Conservation (phyloP, 2,329 filamentous ascomycete genomes). For the Trichophyton benhamiae region DNA sequence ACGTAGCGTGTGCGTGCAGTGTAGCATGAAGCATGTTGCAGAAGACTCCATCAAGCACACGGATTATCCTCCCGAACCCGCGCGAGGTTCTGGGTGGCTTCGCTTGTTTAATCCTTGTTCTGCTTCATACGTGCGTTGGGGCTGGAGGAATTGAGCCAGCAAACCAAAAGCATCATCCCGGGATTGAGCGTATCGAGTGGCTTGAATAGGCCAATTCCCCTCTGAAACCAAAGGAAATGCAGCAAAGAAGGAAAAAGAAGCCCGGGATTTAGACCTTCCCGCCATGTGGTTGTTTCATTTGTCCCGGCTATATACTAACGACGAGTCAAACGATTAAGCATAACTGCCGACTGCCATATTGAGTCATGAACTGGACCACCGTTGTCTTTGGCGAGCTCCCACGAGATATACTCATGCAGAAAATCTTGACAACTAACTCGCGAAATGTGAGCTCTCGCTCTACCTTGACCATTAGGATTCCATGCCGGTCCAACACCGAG, state of each 20-base stretch:
- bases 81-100: background rate
- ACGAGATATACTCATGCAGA: background rate
- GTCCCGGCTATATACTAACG: background rate
- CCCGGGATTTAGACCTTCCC: background rate
- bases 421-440: background rate
- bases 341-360: background rate
- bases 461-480: background rate
- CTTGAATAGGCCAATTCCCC: background rate
- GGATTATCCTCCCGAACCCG: background rate
- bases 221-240: background rate
- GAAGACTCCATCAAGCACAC: background rate
- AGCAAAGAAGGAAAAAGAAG: background rate
- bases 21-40: background rate
- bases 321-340: background rate
- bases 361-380: background rate
- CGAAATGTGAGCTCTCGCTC: background rate
- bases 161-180: background rate
- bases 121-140: background rate
- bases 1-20: background rate
- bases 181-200: background rate
- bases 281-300: conserved; percentile 3
- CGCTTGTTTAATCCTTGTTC: conserved; percentile 3
- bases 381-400: background rate
- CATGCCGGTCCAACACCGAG: background rate
- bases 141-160: background rate